A percentile compares a stretch with the other conserved stretches of the same genome.
Conservation (phyloP, 352 stramenopile genomes). For the Globisporangium emineosum region DNA sequence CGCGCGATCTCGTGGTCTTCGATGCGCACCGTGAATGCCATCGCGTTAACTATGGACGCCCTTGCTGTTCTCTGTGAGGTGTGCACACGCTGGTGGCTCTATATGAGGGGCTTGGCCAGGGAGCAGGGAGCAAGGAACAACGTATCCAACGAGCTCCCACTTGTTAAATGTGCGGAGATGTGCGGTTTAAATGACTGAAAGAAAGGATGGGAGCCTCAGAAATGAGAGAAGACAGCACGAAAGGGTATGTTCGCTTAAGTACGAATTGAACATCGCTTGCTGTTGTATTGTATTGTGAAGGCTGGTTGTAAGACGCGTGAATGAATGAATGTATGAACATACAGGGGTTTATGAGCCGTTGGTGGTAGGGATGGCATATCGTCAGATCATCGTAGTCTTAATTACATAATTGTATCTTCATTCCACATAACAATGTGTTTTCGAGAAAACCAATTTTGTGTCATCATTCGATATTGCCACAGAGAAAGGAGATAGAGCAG, state of each 20-base stretch:
- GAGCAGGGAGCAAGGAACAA: background rate
- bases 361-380: slow-evolving; percentile 18
- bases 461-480: slow-evolving; percentile 66
- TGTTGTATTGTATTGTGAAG: too few species aligned
- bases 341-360: too few species aligned
- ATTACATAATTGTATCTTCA: slow-evolving; percentile 59
- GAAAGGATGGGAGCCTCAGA: background rate
- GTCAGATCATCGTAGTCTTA: slow-evolving; percentile 90
- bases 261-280: background rate
- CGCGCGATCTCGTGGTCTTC: slow-evolving; percentile 48
- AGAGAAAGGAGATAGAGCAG: background rate
- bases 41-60: background rate
- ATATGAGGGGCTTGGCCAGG: too few species aligned
- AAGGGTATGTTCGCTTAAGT: background rate
- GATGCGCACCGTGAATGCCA: slow-evolving; percentile 32
- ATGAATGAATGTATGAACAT: too few species aligned
- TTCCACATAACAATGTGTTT: slow-evolving; percentile 44
- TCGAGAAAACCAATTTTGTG: slow-evolving; percentile 47
- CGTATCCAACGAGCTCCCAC: background rate
- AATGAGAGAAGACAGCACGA: background rate
- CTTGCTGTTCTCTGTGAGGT: background rate
- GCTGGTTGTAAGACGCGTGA: too few species aligned
- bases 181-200: background rate
- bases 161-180: background rate
- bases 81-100: background rate